phyloP scores from a whole-genome alignment of 257 asterid species.

The Solanum tarapatanum region DNA sequence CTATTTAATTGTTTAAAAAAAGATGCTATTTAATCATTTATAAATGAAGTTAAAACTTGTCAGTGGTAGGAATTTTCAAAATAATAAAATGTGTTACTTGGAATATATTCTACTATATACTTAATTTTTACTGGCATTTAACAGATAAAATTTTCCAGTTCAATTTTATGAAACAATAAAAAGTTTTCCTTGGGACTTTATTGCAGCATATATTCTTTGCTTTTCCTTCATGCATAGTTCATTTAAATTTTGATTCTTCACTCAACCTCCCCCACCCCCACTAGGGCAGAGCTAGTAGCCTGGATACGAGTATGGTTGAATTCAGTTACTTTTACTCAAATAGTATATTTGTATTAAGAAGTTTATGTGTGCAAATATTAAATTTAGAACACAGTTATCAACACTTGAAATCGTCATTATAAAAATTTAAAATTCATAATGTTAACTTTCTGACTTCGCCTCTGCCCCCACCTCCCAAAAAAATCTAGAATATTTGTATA shows the following conservation, averaged over 20 bases:
- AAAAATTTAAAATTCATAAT: too few relatives aligned
- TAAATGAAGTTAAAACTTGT: too few relatives aligned
- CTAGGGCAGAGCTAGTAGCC: not conserved
- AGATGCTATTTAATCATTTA: not conserved
- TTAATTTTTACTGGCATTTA: not conserved
- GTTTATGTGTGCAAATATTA: too few relatives aligned
- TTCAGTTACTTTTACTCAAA: not conserved
- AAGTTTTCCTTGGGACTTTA: too few relatives aligned
- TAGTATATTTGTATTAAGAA: too few relatives aligned
- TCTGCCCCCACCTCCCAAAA: not conserved
- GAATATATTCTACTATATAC: not conserved
- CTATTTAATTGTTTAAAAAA: not conserved
- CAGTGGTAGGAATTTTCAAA: not conserved
- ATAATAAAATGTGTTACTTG: not conserved
- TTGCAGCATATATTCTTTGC: not conserved
- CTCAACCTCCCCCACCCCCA: not conserved
- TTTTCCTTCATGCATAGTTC: not conserved
- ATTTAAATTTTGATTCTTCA: not conserved
- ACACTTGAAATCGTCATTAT: too few relatives aligned
- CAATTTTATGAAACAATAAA: not conserved
- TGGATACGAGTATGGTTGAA: rapidly evolving
- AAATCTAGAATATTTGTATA: not conserved
- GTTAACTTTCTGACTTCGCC: not conserved
- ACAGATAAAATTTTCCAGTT: not conserved
- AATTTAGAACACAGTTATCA: too few relatives aligned